Evolutionary conservation across 768 basidiomycete species (phyloP), one percentile per base, ranked within the genome.

Genomic region (Leucocoprinus sp.): DNA sequence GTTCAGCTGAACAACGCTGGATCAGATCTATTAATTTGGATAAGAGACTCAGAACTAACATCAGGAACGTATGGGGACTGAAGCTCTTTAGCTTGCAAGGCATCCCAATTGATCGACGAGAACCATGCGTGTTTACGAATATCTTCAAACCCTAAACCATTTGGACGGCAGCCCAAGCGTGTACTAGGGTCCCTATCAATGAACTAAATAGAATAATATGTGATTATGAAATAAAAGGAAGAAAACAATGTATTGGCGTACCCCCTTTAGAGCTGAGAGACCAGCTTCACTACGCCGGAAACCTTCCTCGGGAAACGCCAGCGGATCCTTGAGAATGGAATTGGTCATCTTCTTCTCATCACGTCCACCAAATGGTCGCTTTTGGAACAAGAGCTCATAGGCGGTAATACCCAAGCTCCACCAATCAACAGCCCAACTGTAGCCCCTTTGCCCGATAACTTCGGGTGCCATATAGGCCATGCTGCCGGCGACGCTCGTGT

Each of bases 391-490:
- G n/a, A 96, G 75, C 57, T 97, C 93, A 64, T 86, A 95, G 48
- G 82, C 84, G 21, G 86, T 85, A 45, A 96, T 72, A 23, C 93
- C 93, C 15, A 97, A 71, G 58, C 89, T 92, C 93, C 93, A 97
- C 86, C 90, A 96, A 60, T 97, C 93, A 40, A 90, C 77, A 39
- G 81, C 82, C 76, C 89, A 93, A 3, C 86, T 85, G 63, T 99
- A 99, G 12, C 96, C 96, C 57, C 81, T 84, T 57, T 87, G 83
- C 42, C 77, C 79, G 35, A 97, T 73, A n/a, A 99, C 85, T 62
- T 99, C 92, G 0, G 95, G 93, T 8, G 93, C 93, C 96, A 99
- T 99, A 67, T 99, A 99, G 0, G 96, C 95, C 91, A 99, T 93
- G 57, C 89, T 93, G 3, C 96, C 96, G 5, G 96, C 95, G 12